A percentile compares a stretch with the other conserved stretches of the same genome.
phyloP scores from a whole-genome alignment of 352 stramenopile genomes.

The Blastocystis sp. region DNA sequence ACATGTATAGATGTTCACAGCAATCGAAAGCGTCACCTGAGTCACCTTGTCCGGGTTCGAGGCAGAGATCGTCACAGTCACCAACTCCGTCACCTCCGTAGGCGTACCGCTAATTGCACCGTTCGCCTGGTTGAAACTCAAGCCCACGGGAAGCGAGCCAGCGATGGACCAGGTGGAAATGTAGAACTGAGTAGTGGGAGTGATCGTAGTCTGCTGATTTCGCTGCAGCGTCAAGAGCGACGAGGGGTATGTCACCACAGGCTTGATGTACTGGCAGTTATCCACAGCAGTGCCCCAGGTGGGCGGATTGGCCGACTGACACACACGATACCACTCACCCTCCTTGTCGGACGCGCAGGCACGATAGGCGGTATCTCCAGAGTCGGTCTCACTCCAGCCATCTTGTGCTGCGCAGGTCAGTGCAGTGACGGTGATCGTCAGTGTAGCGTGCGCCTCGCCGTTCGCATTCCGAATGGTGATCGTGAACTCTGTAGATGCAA shows the following conservation, averaged over 20 bases:
- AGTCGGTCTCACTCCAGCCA: conserved; percentile 48
- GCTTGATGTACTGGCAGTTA: conserved; percentile 52
- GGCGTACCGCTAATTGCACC: conserved; percentile 54
- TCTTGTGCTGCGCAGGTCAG: not conserved
- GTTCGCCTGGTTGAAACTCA: conserved; percentile 23
- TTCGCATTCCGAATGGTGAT: conserved; percentile 46
- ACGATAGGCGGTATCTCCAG: conserved; percentile 28
- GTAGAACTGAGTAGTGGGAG: conserved; percentile 45
- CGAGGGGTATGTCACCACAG: conserved; percentile 9
- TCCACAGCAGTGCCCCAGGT: conserved; percentile 27
- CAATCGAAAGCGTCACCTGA: conserved; percentile 29
- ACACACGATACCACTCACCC: conserved; percentile 46
- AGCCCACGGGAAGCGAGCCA: not conserved
- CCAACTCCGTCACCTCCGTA: not conserved
- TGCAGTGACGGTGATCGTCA: conserved; percentile 36
- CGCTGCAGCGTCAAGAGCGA: conserved; percentile 3
- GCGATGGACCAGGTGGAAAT: conserved; percentile 6
- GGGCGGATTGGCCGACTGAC: conserved; percentile 13
- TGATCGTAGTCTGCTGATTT: not conserved
- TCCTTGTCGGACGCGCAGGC: conserved; percentile 16
- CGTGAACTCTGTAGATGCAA: not conserved
- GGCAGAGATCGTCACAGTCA: conserved; percentile 4
- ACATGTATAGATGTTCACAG: conserved; percentile 24
- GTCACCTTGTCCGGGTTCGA: conserved; percentile 11
- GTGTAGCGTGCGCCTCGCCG: not conserved